These are phyloP conservation scores for Xerocomus potaroensis DNA, from an alignment of 768 basidiomycete species.

Conservation along the genomic window DNA sequence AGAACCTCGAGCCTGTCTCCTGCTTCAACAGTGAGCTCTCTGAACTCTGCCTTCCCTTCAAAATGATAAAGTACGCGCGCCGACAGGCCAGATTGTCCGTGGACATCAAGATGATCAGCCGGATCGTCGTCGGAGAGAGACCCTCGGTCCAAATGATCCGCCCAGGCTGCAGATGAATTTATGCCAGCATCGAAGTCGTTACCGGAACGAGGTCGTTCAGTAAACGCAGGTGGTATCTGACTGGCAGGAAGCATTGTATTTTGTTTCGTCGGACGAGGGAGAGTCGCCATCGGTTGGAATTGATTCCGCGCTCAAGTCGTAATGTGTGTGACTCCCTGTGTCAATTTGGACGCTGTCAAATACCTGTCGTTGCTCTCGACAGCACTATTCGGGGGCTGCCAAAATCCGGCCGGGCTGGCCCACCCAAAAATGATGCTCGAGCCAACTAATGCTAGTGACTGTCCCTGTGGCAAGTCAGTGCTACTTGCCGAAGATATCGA, in stretches of 20 bases:
- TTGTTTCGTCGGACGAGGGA: conserved; percentile 32
- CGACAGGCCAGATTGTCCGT: conserved; percentile 37
- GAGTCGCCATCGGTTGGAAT: conserved; percentile 32
- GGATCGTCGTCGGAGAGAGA: conserved; percentile 54
- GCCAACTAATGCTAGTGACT: too few relatives aligned
- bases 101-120: conserved; percentile 30
- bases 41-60: conserved; percentile 70
- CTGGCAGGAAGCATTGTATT: conserved; percentile 11
- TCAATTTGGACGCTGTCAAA: background rate
- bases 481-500: too few relatives aligned
- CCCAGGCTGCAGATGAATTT: conserved; percentile 77
- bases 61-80: conserved; percentile 73
- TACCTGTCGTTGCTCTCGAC: background rate
- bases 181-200: conserved; percentile 70
- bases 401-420: background rate
- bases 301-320: background rate
- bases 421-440: too few relatives aligned
- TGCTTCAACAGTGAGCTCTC: conserved; percentile 63
- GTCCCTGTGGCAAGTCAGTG: too few relatives aligned
- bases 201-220: conserved; percentile 27
- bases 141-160: conserved; percentile 48
- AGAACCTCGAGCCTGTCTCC: conserved; percentile 71
- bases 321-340: background rate
- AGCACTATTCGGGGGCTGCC: background rate
- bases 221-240: conserved; percentile 10